A percentile compares a stretch with the other conserved stretches of the same genome.
These are phyloP conservation scores for Vitis labrusca DNA, from an alignment of 164 flowering plant species.

Conservation along the genomic window DNA sequence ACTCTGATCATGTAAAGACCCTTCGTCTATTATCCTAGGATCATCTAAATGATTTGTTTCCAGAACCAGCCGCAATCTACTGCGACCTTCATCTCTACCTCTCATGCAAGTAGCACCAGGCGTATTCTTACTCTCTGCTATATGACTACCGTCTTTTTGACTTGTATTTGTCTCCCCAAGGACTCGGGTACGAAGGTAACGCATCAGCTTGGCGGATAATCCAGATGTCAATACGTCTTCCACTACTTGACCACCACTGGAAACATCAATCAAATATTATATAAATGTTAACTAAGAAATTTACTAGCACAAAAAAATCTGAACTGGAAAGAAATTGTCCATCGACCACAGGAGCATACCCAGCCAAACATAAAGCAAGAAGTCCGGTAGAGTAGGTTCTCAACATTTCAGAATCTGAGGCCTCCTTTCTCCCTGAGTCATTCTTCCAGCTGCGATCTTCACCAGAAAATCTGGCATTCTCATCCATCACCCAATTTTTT, in stretches of 20 bases:
- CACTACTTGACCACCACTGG: constrained; percentile 78
- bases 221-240: constrained; percentile 94
- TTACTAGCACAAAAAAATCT: constrained; percentile 1
- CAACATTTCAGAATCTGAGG: constrained; percentile 80
- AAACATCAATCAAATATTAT: constrained; percentile 17
- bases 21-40: constrained; percentile 40
- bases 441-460: constrained; percentile 46
- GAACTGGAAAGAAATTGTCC: background rate
- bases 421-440: constrained; percentile 34
- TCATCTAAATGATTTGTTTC: constrained; percentile 56
- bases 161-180: constrained; percentile 66
- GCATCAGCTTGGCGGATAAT: constrained; percentile 90
- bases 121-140: constrained; percentile 45
- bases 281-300: background rate
- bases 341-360: constrained; percentile 43
- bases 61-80: constrained; percentile 50
- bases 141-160: constrained; percentile 57
- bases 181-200: constrained; percentile 79
- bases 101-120: constrained; percentile 35
- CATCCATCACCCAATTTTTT: constrained; percentile 86
- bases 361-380: constrained; percentile 72
- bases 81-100: constrained; percentile 71
- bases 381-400: constrained; percentile 91
- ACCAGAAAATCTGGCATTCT: constrained; percentile 36
- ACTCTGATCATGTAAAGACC: constrained; percentile 38